These are phyloP conservation scores for Botryosphaeria dothidea DNA, from an alignment of 2,329 filamentous ascomycete species.

Conservation along the genomic window DNA sequence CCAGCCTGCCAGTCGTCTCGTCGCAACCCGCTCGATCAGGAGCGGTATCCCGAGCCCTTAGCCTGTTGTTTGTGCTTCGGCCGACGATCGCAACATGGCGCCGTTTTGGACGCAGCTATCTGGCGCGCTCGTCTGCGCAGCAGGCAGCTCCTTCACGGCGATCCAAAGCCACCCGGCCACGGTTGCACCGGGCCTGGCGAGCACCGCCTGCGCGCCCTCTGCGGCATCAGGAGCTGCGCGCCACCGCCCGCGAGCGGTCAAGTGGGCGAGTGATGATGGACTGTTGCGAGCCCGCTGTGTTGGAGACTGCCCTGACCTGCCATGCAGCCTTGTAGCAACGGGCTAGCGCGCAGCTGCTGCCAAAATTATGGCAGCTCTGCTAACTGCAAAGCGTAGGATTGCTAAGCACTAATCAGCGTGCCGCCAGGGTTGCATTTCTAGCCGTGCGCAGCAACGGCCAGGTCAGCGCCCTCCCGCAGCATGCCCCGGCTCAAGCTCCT, in stretches of 20 bases:
- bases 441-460: constrained; percentile 24
- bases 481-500: constrained; percentile 11
- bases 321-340: constrained; percentile 29
- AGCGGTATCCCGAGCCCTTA: not conserved
- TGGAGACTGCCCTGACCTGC: constrained; percentile 12
- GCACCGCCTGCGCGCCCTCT: not conserved
- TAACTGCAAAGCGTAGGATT: constrained; percentile 18
- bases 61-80: constrained; percentile 6
- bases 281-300: not conserved
- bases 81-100: constrained; percentile 18
- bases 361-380: constrained; percentile 27
- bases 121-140: not conserved
- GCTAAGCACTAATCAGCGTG: constrained; percentile 16
- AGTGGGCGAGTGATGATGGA: not conserved
- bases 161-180: not conserved
- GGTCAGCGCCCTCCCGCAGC: constrained; percentile 21
- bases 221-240: not conserved
- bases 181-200: not conserved
- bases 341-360: constrained; percentile 24
- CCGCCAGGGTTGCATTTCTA: constrained; percentile 13
- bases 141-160: not conserved
- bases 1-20: too few species aligned
- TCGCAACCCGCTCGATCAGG: constrained; percentile 8
- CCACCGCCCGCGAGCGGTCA: constrained; percentile 3
- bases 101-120: constrained; percentile 13